Conservation (phyloP, 2,329 filamentous ascomycete genomes). For the Onygenales sp. region DNA sequence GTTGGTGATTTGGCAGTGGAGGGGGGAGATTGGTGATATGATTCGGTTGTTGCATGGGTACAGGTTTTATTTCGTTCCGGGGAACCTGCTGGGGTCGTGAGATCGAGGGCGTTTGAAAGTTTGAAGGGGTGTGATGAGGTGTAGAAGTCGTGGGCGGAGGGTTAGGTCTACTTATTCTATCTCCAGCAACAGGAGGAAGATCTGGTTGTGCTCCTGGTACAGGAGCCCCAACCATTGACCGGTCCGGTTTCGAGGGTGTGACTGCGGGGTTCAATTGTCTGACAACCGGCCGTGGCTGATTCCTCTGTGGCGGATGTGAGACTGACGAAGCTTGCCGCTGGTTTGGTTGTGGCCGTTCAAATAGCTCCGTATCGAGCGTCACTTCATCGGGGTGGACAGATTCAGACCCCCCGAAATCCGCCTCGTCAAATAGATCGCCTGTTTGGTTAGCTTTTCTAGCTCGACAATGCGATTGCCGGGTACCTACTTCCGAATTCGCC, state of each 20-base stretch:
- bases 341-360: slow-evolving; percentile 15
- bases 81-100: slow-evolving; percentile 12
- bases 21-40: slow-evolving; percentile 10
- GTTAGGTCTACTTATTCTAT: slow-evolving; percentile 3
- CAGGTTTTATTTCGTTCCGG: slow-evolving; percentile 9
- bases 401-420: slow-evolving; percentile 61
- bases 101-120: slow-evolving; percentile 3
- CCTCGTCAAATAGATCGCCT: slow-evolving; percentile 62
- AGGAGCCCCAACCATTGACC: slow-evolving; percentile 17
- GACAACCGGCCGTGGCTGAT: background rate
- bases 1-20: slow-evolving; percentile 14
- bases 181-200: slow-evolving; percentile 2
- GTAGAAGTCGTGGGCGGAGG: background rate
- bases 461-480: background rate
- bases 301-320: background rate
- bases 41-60: slow-evolving; percentile 14
- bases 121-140: slow-evolving; percentile 5
- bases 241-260: slow-evolving; percentile 32
- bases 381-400: slow-evolving; percentile 70
- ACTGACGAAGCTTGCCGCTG: slow-evolving; percentile 6
- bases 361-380: slow-evolving; percentile 38
- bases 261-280: slow-evolving; percentile 16
- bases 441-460: slow-evolving; percentile 1
- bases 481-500: slow-evolving; percentile 35
- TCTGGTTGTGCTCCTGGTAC: slow-evolving; percentile 10